Percentiles rank a stretch among this genome's conserved stretches.
phyloP scores from a whole-genome alignment of 2,329 filamentous ascomycete genomes.

The Fusarium verticillioides region DNA sequence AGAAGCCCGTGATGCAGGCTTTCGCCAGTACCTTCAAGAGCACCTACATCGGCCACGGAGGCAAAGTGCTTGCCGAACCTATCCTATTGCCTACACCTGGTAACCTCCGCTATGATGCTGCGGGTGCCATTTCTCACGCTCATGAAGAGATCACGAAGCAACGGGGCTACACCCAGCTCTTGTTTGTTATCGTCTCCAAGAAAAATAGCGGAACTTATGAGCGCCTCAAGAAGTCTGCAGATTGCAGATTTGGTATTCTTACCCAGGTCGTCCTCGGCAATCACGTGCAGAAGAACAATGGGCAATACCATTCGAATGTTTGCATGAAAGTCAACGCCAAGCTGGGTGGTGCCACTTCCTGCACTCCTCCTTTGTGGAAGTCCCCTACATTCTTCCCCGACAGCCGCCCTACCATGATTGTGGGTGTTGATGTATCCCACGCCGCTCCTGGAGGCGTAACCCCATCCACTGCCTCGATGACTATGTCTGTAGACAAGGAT shows the following conservation, averaged over 20 bases:
- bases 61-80: conserved; percentile 52
- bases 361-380: conserved; percentile 51
- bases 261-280: conserved; percentile 82
- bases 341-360: conserved; percentile 82
- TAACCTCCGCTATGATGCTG: conserved; percentile 53
- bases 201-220: conserved; percentile 80
- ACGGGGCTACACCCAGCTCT: conserved; percentile 72
- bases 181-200: conserved; percentile 81
- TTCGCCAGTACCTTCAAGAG: conserved; percentile 57
- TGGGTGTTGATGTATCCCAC: conserved; percentile 93
- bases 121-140: conserved; percentile 60
- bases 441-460: conserved; percentile 72
- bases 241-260: conserved; percentile 84
- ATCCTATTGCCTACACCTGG: conserved; percentile 49
- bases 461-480: conserved; percentile 88
- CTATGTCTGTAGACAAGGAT: conserved; percentile 78
- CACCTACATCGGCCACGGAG: conserved; percentile 63
- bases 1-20: conserved; percentile 48
- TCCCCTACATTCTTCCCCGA: conserved; percentile 51
- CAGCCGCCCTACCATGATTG: conserved; percentile 76
- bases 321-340: conserved; percentile 98
- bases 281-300: conserved; percentile 75
- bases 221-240: conserved; percentile 87
- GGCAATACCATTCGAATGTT: conserved; percentile 93
- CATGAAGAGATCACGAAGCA: conserved; percentile 64